Base-by-base conservation (phyloP, 2,329 filamentous ascomycete species). In the Stromatinia cepivora region DNA sequence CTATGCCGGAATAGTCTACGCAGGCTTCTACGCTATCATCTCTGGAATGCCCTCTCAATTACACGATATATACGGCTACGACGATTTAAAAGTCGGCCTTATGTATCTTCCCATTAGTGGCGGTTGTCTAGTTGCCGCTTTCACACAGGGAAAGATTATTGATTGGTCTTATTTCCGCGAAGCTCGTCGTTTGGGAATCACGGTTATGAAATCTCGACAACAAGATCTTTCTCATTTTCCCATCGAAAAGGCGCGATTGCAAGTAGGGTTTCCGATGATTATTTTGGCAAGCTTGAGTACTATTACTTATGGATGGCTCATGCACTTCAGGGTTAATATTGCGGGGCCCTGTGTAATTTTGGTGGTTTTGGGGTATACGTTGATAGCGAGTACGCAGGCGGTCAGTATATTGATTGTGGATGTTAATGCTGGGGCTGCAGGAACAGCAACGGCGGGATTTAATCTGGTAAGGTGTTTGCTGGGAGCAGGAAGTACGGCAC, bases 111-210 rank as follows among this genome's bases (percentile, higher is more conserved):
- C 85, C 1, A 70, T 84, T 20, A 83, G 83, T 0, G 78, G 74
- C 1, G 84, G 84, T 0, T 82, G 81, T 17, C 77, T 84, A 8
- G 74, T 80, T 0, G 80, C 84, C 76, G 84, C 64, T 83, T 87
- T 75, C 34, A 76, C 75, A 13, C 82, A 85, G 70, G 89, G 91
- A 9, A 78, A 78, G 28, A 59, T 87, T 1, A 79, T 88, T 2
- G 87, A 89, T 46, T 67, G 86, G 84, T 92, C 91, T 77, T 93
- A 88, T 77, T 82, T 84, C 1, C 85, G 89, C 1, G 84, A 90
- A 70, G 88, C 89, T 17, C 76, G 78, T 13, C 81, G 79, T 7
- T 77, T 86, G 0, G 85, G 85, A 13, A 79, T 90, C 13, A 75
- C 81, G 0, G 82, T 89, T 67, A 84, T 84, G 68, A 83, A 82